Base-by-base conservation (phyloP, 768 basidiomycete genomes). In the Pholiota conissans region DNA sequence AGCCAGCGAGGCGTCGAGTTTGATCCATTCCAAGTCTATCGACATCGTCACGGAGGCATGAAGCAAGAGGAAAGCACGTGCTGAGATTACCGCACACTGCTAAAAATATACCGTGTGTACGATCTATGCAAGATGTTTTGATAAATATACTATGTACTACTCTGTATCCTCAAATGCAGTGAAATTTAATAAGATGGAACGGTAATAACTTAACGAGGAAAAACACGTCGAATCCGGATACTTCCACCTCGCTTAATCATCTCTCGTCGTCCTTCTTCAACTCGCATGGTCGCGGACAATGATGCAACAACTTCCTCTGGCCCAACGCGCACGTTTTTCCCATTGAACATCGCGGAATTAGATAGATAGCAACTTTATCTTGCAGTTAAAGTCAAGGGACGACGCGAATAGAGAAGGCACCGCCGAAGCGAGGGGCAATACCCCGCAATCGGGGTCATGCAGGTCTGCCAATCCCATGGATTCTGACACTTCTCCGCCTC, bases 1-100 rank as follows among this genome's bases (percentile, higher is more conserved):
- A 7, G 93, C 82, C 10, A 97, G 82, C 1, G 86, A 81, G 20
- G 80, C 71, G 73, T 93, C 87, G 60, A 98, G 84, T 63, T 87
- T 85, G 63, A 76, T 73, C 95, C 96, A 99, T 77, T 96, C 92
- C 54, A 99, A 76, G 76, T 98, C 96, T 74, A 99, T 85, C 16
- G 95, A 96, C 95, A 97, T 97, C 52, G 60, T 62, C 53, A 14
- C 60, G 49, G 54, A 55, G 40, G 63, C 63, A 57, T 47, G 55
- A 59, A 58, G 58, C 24, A 61, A 57, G 50, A 34, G 32, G 18
- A 20, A 57, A 61, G 57, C 58, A 61, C 63, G 53, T 64, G 58
- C 46, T 55, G 22, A 28, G 28, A 29, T 57, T 49, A 57, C 27
- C 30, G 22, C 42, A 45, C 42, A 20, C 18, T 11, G 29, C 22